Evolutionary conservation across 495 filamentous ascomycete genomes (phyloP).

Genomic region (Daldinia concentrica): DNA sequence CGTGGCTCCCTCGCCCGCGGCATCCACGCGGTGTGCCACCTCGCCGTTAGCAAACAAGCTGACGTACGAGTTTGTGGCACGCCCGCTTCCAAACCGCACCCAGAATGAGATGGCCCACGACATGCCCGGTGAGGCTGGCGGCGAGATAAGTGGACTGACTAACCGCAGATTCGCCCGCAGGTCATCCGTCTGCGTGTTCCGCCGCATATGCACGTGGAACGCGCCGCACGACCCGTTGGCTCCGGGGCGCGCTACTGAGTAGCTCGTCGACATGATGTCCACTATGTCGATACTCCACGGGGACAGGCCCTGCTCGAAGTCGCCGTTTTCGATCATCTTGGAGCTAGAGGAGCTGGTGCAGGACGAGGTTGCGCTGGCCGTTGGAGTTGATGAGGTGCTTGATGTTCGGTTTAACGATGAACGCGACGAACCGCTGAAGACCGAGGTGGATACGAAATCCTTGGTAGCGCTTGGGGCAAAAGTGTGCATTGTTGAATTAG

Average conservation of each 20-base stretch:
- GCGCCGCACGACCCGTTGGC: slow-evolving; percentile 39
- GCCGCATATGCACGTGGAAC: slow-evolving; percentile 37
- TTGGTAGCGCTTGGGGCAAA: not conserved
- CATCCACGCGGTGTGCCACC: slow-evolving; percentile 29
- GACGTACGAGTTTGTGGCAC: slow-evolving; percentile 22
- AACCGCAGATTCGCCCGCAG: slow-evolving; percentile 41
- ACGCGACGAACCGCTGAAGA: not conserved
- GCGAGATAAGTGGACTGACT: slow-evolving; percentile 34
- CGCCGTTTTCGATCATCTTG: slow-evolving; percentile 39
- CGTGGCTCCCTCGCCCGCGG: not conserved
- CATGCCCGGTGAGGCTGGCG: slow-evolving; percentile 17
- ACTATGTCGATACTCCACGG: slow-evolving; percentile 47
- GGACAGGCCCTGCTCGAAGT: slow-evolving; percentile 44
- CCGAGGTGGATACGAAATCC: not conserved
- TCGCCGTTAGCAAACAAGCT: slow-evolving; percentile 35
- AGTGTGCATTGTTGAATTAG: slow-evolving; percentile 13
- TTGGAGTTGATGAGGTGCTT: not conserved
- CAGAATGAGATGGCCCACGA: slow-evolving; percentile 37
- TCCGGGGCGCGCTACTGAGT: slow-evolving; percentile 24
- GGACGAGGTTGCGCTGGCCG: slow-evolving; percentile 1
- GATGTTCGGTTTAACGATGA: not conserved
- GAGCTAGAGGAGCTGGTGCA: slow-evolving; percentile 10
- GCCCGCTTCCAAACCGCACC: slow-evolving; percentile 27
- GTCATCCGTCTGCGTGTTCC: slow-evolving; percentile 40
- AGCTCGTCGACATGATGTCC: slow-evolving; percentile 43